Percentiles rank a stretch among this genome's conserved stretches.
These are phyloP conservation scores for Tubosaeta sp. DNA, from an alignment of 768 basidiomycete species.

Conservation along the genomic window DNA sequence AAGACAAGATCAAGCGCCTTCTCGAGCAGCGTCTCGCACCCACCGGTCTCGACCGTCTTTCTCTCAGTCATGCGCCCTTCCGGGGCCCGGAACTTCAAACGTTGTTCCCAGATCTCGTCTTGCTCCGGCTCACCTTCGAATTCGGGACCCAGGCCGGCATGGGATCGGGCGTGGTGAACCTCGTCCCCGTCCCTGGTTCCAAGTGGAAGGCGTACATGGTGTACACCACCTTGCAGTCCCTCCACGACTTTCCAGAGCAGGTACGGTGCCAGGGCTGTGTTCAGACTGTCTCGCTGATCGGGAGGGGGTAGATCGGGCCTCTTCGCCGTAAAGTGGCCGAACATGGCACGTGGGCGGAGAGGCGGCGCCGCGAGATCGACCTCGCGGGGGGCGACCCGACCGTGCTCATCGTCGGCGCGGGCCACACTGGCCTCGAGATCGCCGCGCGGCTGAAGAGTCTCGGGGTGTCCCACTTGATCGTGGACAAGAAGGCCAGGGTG, in stretches of 20 bases:
- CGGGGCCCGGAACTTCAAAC: slow-evolving; percentile 31
- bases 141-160: slow-evolving; percentile 49
- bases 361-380: slow-evolving; percentile 38
- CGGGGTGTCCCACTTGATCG: slow-evolving; percentile 49
- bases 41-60: slow-evolving; percentile 15
- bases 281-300: neutral
- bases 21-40: slow-evolving; percentile 36
- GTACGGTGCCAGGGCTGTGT: slow-evolving; percentile 4
- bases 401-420: slow-evolving; percentile 61
- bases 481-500: slow-evolving; percentile 49
- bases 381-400: slow-evolving; percentile 49
- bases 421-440: slow-evolving; percentile 61
- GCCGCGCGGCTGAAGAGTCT: slow-evolving; percentile 65
- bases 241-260: slow-evolving; percentile 54
- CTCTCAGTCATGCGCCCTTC: slow-evolving; percentile 22
- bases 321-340: slow-evolving; percentile 40
- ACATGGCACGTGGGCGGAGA: slow-evolving; percentile 53
- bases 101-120: slow-evolving; percentile 51
- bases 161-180: slow-evolving; percentile 49
- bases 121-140: slow-evolving; percentile 52
- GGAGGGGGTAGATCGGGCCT: slow-evolving; percentile 31
- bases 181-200: slow-evolving; percentile 41
- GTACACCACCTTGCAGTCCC: slow-evolving; percentile 56
- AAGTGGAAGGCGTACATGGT: slow-evolving; percentile 59
- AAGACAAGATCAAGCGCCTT: slow-evolving; percentile 34